Conservation (phyloP, 2,329 filamentous ascomycete species). For the Beauveria scarabaeidicola region DNA sequence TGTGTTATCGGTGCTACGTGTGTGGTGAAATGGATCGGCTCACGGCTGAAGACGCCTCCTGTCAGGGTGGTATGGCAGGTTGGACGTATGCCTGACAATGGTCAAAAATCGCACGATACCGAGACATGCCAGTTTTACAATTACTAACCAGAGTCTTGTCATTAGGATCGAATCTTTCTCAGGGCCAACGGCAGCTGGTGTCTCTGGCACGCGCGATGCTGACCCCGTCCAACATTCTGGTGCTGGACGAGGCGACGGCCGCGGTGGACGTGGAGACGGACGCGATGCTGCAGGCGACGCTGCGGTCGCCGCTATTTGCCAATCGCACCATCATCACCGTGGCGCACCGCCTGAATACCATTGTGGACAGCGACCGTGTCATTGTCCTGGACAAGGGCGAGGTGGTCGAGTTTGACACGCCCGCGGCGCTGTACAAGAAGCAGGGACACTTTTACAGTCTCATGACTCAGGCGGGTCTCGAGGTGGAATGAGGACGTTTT, state of each 20-base stretch:
- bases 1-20: not conserved
- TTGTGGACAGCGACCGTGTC: constrained; percentile 80
- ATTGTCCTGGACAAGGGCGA: constrained; percentile 86
- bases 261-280: constrained; percentile 61
- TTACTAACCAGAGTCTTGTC: not conserved
- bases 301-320: constrained; percentile 61
- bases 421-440: constrained; percentile 64
- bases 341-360: constrained; percentile 96
- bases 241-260: constrained; percentile 93
- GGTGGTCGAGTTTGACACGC: constrained; percentile 89
- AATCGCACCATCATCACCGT: constrained; percentile 98
- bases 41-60: not conserved
- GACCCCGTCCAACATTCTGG: constrained; percentile 92
- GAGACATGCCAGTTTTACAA: not conserved
- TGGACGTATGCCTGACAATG: not conserved
- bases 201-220: constrained; percentile 89
- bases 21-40: not conserved
- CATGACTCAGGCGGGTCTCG: constrained; percentile 81
- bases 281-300: constrained; percentile 55
- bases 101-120: not conserved
- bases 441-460: constrained; percentile 79
- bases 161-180: constrained; percentile 83
- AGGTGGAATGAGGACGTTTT: constrained; percentile 27
- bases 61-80: not conserved
- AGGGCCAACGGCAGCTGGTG: constrained; percentile 89